Base-by-base conservation (phyloP, 306 rosid genomes). In the Pyrus communis region DNA sequence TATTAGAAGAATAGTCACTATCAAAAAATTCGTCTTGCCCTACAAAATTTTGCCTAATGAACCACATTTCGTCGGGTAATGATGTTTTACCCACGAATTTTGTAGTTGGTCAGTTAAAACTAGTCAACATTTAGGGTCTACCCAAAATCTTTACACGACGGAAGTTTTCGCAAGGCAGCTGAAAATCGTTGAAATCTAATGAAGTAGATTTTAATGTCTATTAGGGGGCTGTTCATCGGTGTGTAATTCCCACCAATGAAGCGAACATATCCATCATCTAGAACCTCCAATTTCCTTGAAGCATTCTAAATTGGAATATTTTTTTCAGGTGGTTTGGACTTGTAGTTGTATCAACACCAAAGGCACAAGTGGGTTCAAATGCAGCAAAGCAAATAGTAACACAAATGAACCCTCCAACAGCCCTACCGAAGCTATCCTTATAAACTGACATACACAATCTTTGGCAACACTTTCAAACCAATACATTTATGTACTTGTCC, bases 371-470 rank as follows among this genome's bases (percentile, higher is more conserved):
- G 33, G 33, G 52, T 66, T 8, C 43, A 45, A 67, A 55, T 73
- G 55, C 69, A 25, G 75, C 75, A 51, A 67, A 66, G 52, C 67
- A 80, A 66, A 14, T 15, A 5, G 69, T 69, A 69, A 58, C 62
- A 21, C 22, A 61, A 19, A 62, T 17, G 4, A 63, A 28, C 75
- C 66, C 66, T 12, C 40, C 76, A 70, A 75, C 80, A 40, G 70
- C 52, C 52, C 54, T 46, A 49, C 33, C 18, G 11, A 31, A 5
- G 23, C 71, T 42, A 75, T 33, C 28, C 9, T 68, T 21, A 27
- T n/a, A 42, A 46, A 46, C 54, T 4, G 28, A 62, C 79, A 55
- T 9, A 33, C 55, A 65, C 51, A 57, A 55, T 21, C 75, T 45
- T 12, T 45, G 15, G 54, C 54, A 1, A 46, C 54, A 14, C 19